Evolutionary conservation across 2,329 filamentous ascomycete species (phyloP).

Genomic region (Amphichorda felina): DNA sequence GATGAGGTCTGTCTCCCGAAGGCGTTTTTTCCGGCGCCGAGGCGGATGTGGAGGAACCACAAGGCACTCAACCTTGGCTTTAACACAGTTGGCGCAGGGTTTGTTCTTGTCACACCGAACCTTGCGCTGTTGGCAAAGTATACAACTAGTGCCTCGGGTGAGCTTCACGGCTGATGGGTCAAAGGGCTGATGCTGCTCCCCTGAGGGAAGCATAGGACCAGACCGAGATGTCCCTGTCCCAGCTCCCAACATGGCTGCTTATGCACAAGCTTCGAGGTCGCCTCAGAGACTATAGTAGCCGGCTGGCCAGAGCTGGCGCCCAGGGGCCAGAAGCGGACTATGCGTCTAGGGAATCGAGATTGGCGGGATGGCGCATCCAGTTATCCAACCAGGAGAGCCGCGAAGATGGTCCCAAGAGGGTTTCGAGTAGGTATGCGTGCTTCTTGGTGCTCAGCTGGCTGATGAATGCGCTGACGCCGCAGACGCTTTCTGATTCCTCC

Average conservation of each 20-base stretch:
- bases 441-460: too few species aligned
- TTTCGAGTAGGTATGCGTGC: too few species aligned
- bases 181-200: slow-evolving; percentile 8
- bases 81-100: slow-evolving; percentile 59
- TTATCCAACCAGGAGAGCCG: background rate
- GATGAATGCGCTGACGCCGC: too few species aligned
- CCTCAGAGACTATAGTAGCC: too few species aligned
- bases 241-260: too few species aligned
- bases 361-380: background rate
- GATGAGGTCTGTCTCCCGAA: slow-evolving; percentile 59
- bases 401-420: background rate
- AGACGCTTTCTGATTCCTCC: too few species aligned
- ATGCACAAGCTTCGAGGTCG: too few species aligned
- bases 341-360: background rate
- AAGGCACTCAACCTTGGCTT: slow-evolving; percentile 48
- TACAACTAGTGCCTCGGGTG: slow-evolving; percentile 51
- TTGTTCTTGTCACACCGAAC: slow-evolving; percentile 63
- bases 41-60: slow-evolving; percentile 45
- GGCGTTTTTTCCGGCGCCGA: slow-evolving; percentile 47
- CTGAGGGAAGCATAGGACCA: background rate
- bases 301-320: too few species aligned
- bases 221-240: too few species aligned
- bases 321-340: background rate
- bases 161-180: slow-evolving; percentile 39
- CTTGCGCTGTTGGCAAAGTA: slow-evolving; percentile 66